phyloP scores from a whole-genome alignment of 129 eudicot genomes.

The Solidago caesia region DNA sequence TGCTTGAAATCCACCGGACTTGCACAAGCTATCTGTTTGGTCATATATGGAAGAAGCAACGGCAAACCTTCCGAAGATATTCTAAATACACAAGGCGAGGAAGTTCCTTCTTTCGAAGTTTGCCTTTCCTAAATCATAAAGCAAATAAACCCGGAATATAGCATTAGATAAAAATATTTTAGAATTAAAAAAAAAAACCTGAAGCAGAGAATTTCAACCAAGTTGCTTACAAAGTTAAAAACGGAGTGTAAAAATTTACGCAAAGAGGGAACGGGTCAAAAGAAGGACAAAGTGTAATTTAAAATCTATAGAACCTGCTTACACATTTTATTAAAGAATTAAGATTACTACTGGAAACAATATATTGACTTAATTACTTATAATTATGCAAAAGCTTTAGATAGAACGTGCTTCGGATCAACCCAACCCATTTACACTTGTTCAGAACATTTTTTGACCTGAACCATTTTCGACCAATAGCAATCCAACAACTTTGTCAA shows the following conservation, averaged over 20 bases:
- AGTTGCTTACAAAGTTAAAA: background rate
- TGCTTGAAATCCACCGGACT: slow-evolving; percentile 72
- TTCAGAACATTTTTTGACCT: background rate
- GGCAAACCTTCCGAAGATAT: slow-evolving; percentile 99
- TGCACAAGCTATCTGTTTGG: slow-evolving; percentile 76
- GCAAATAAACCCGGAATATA: background rate
- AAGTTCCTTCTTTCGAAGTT: slow-evolving; percentile 76
- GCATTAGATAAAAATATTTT: background rate
- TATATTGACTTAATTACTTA: background rate
- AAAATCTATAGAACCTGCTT: background rate
- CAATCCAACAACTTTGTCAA: background rate
- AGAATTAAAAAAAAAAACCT: background rate
- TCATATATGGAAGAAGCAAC: slow-evolving; percentile 78
- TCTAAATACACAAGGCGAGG: slow-evolving; percentile 38
- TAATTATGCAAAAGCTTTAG: background rate
- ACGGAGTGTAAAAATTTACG: no score
- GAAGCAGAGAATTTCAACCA: background rate
- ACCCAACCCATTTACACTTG: background rate
- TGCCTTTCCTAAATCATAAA: slow-evolving; percentile 77
- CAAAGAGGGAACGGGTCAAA: background rate
- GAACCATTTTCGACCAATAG: background rate
- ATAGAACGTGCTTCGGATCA: background rate
- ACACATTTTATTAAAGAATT: background rate
- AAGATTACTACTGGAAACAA: background rate
- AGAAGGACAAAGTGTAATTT: background rate